Conservation (phyloP, 768 basidiomycete species). For the Mycena latifolia region DNA sequence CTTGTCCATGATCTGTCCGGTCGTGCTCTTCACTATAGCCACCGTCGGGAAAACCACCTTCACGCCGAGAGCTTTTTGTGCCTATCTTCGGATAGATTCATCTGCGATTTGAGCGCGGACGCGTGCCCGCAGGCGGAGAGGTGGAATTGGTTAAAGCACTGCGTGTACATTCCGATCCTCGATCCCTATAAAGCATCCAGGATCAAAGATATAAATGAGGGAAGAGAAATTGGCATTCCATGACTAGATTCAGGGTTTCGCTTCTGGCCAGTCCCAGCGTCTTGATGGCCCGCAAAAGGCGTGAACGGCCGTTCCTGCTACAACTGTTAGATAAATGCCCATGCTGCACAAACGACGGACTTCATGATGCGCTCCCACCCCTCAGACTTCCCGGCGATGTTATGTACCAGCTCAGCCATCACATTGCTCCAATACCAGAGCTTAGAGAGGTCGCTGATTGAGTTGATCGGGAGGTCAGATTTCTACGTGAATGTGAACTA, state of each 20-base stretch:
- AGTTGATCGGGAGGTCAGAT: constrained; percentile 70
- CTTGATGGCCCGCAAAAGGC: constrained; percentile 79
- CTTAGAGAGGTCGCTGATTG: constrained; percentile 71
- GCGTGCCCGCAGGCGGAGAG: constrained; percentile 73
- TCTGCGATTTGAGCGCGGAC: constrained; percentile 77
- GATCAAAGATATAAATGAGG: not conserved
- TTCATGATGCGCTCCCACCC: constrained; percentile 74
- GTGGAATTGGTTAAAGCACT: constrained; percentile 90
- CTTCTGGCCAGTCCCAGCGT: constrained; percentile 68
- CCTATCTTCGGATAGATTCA: constrained; percentile 67
- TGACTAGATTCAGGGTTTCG: constrained; percentile 63
- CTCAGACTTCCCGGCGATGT: constrained; percentile 88
- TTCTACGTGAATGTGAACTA: constrained; percentile 63
- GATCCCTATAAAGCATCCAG: constrained; percentile 76
- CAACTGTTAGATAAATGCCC: no score
- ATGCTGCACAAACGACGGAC: constrained; percentile 46
- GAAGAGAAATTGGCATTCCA: constrained; percentile 76
- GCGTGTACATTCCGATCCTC: constrained; percentile 84
- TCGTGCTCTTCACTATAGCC: constrained; percentile 75
- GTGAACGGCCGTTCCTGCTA: constrained; percentile 70
- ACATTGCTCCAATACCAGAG: constrained; percentile 89
- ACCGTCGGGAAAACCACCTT: constrained; percentile 84
- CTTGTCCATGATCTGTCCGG: constrained; percentile 52
- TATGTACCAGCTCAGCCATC: constrained; percentile 79
- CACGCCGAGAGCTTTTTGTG: constrained; percentile 67